Base-by-base conservation (phyloP, 352 stramenopile species). In the Blastocystis sp. region DNA sequence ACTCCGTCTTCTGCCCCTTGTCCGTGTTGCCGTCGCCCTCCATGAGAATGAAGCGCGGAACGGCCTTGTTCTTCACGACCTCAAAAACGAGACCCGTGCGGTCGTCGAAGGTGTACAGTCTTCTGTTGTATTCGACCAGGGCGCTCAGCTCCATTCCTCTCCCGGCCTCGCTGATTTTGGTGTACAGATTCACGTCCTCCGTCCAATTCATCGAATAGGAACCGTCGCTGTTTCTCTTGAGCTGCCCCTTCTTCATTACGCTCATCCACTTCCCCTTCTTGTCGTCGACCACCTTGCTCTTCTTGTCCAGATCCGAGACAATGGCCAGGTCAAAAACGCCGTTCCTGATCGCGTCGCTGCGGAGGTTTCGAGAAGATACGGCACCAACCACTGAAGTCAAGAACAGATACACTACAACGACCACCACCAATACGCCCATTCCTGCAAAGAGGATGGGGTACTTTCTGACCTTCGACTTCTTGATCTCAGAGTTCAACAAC, bases 1-100 rank as follows among this genome's bases (percentile, higher is more conserved):
- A 99, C 93, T 99, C 97, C 92, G 96, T 97, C 91, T 99, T 99
- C 93, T 98, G 97, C 24, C 96, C 97, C 92, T 99, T 99, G 81
- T 96, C 95, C 19, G 95, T 95, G 35, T 97, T 91, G 9, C 97
- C 97, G 78, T 98, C 94, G 82, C 97, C 96, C 92, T 99, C 97
- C 92, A 98, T 98, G 70, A 98, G 92, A 70, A 98, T 98, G 91
- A 97, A 95, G 90, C 96, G 92, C 21, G 96, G 96, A 62, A 98
- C 94, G 45, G 95, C 94, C 81, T 96, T 82, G 59, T 45, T 76
- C 35, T 50, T 50, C 59, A 98, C 93, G 70, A 98, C 94, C 82
- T 98, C 96, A 94, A 98, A 99, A 35, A 99, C 95, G 62, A 98
- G 98, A 51, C 97, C 97, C n/a, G 96, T 98, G 71, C 97, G 95